Percentiles rank a stretch among this genome's conserved stretches.
Conservation (phyloP, 2,329 filamentous ascomycete species). For the Colletotrichum limetticola region DNA sequence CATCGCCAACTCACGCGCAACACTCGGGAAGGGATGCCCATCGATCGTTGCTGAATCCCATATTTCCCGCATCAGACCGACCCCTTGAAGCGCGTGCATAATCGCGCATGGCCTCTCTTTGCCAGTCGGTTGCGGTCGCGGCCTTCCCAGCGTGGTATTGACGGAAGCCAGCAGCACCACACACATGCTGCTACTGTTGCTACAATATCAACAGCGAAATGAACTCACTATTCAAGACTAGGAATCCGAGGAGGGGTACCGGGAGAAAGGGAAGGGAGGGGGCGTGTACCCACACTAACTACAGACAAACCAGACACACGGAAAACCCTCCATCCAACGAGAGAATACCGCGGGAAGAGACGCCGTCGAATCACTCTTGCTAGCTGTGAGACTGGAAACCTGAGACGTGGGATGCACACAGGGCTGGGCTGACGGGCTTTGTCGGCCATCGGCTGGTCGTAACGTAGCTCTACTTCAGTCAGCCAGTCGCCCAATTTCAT, state of each 20-base stretch:
- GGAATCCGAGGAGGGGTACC: neutral
- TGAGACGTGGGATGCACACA: conserved; percentile 22
- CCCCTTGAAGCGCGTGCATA: neutral
- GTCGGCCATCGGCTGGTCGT: neutral
- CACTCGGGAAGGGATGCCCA: neutral
- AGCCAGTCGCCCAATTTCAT: neutral
- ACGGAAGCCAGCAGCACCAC: neutral
- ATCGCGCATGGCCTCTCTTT: neutral
- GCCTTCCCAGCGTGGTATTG: neutral
- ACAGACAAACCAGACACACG: neutral
- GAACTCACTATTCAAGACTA: neutral
- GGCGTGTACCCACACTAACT: neutral
- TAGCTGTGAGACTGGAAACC: neutral
- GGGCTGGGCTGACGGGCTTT: conserved; percentile 21
- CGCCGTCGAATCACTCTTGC: neutral
- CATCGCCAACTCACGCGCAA: neutral
- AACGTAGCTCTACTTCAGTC: neutral
- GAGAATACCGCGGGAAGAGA: neutral
- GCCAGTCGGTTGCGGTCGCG: neutral
- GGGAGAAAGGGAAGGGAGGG: neutral
- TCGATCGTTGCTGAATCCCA: neutral
- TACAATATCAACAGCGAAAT: neutral
- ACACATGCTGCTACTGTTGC: neutral
- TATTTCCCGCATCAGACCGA: conserved; percentile 2
- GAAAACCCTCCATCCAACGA: neutral